Evolutionary conservation across 257 asterid genomes (phyloP), one percentile per base, ranked within the genome.

Genomic region (Solanum ossicruentum): DNA sequence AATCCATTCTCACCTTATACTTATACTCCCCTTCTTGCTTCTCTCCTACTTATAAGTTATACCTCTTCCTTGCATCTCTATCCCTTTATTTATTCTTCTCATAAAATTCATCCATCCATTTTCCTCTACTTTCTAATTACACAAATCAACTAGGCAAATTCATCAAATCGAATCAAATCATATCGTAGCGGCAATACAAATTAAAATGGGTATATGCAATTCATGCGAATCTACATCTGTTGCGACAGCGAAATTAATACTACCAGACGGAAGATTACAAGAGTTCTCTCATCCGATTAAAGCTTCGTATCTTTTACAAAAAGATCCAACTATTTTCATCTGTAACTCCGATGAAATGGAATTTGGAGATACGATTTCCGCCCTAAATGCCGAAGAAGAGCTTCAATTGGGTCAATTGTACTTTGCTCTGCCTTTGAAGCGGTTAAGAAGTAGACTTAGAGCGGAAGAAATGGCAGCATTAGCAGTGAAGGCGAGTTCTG

Each of bases 391-490:
- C 26, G 97, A 97, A 73, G 98, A 95, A 67, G 94, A 87, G 89
- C 92, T 96, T 45, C 94, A 87, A 86, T 95, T 90, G 0, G 98
- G 98, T 0, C 98, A 96, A 92, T 83, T 94, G n/a, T 97, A 97
- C 84, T 97, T 97, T 79, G 97, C 93, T 85, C 87, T 95, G 87
- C 98, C 98, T 78, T 75, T 94, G 88, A 92, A 82, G 83, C 87
- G 90, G 86, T 57, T 97, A 78, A 85, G 77, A 56, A 91, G 85
- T 79, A 93, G 93, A 88, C 91, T 97, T 4, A 89, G 87, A 88
- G 93, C 97, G 32, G 98, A 92, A 85, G 98, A 95, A 83, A 96
- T 96, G 98, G 98, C 99, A 5, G 98, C 98, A 88, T 92, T 96
- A 95, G 99, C 98, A 9, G 96, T 95, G 9, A 96, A 94, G 70